phyloP scores from a whole-genome alignment of 2,329 filamentous ascomycete genomes.

The Claviceps sp. region DNA sequence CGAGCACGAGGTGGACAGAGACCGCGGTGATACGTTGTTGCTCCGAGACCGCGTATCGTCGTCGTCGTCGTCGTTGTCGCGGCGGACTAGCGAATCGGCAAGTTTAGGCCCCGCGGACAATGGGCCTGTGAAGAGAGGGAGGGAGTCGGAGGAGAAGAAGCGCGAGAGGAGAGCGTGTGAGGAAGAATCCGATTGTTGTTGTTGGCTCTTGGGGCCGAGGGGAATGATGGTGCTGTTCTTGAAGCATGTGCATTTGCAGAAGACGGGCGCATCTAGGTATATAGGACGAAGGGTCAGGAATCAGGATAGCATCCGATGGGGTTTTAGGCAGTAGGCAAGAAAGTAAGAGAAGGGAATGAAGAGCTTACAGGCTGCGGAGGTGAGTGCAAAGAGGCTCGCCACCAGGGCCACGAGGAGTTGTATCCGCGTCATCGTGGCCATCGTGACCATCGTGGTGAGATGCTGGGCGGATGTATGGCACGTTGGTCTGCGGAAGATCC shows the following conservation, averaged over 20 bases:
- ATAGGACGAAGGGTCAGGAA: slow-evolving; percentile 6
- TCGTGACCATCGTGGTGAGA: slow-evolving; percentile 20
- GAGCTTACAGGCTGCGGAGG: slow-evolving; percentile 29
- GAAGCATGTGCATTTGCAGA: slow-evolving; percentile 60
- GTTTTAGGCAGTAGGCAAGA: not conserved
- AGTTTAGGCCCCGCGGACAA: not conserved
- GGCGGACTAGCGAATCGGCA: not conserved
- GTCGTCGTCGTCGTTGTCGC: not conserved
- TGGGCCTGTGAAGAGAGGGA: slow-evolving; percentile 9
- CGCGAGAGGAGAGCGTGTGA: slow-evolving; percentile 10
- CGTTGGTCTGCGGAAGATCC: not conserved
- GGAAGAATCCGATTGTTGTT: slow-evolving; percentile 14
- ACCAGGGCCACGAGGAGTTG: slow-evolving; percentile 23
- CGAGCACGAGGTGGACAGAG: slow-evolving; percentile 36
- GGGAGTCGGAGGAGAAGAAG: slow-evolving; percentile 8
- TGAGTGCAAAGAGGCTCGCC: slow-evolving; percentile 20
- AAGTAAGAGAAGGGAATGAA: not conserved
- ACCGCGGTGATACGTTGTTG: slow-evolving; percentile 14
- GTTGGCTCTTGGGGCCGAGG: slow-evolving; percentile 31
- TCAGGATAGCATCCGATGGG: slow-evolving; percentile 8
- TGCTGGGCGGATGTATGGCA: not conserved
- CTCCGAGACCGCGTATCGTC: not conserved
- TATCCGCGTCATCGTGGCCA: slow-evolving; percentile 26
- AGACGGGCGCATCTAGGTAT: slow-evolving; percentile 41
- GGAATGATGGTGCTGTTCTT: slow-evolving; percentile 56